Percentiles rank a stretch among this genome's conserved stretches.
phyloP scores from a whole-genome alignment of 768 basidiomycete species.

The Psilocybe subaeruginosa region DNA sequence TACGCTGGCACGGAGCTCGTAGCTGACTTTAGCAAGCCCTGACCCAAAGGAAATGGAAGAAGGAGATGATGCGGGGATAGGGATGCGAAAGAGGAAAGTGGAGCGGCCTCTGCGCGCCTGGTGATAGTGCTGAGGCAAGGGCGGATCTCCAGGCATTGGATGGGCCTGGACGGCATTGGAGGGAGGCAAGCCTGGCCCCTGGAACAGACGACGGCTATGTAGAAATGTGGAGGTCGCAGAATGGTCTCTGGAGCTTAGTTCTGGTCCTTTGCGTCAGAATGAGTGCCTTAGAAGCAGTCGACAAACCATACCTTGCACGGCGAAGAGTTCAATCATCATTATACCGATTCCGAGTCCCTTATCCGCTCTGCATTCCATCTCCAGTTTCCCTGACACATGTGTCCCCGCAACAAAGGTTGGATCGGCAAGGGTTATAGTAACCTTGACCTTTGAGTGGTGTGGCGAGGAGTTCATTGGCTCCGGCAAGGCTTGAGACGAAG shows the following conservation, averaged over 20 bases:
- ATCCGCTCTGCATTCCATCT: conserved; percentile 80
- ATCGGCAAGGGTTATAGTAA: conserved; percentile 62
- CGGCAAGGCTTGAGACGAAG: conserved; percentile 27
- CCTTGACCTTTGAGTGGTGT: conserved; percentile 78
- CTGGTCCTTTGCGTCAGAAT: conserved; percentile 37
- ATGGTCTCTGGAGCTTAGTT: conserved; percentile 77
- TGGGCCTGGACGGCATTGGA: conserved; percentile 81
- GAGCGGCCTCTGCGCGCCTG: conserved; percentile 77
- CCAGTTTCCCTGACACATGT: conserved; percentile 73
- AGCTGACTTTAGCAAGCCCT: conserved; percentile 68
- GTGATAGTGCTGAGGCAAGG: conserved; percentile 66
- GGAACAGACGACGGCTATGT: conserved; percentile 71
- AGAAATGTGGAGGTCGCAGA: conserved; percentile 81
- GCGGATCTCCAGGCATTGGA: conserved; percentile 57
- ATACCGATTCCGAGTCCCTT: conserved; percentile 70
- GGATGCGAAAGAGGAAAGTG: conserved; percentile 81
- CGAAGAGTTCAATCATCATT: conserved; percentile 80
- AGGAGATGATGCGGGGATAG: conserved; percentile 67
- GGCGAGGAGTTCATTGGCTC: conserved; percentile 85
- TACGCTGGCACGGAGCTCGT: conserved; percentile 74
- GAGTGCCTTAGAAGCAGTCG: background rate
- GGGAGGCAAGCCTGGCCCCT: conserved; percentile 80
- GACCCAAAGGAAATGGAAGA: conserved; percentile 73
- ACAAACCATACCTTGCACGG: conserved; percentile 61
- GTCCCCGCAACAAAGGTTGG: conserved; percentile 67